These are phyloP conservation scores for Aspergillus indologenus DNA, from an alignment of 495 filamentous ascomycete species.

Conservation along the genomic window DNA sequence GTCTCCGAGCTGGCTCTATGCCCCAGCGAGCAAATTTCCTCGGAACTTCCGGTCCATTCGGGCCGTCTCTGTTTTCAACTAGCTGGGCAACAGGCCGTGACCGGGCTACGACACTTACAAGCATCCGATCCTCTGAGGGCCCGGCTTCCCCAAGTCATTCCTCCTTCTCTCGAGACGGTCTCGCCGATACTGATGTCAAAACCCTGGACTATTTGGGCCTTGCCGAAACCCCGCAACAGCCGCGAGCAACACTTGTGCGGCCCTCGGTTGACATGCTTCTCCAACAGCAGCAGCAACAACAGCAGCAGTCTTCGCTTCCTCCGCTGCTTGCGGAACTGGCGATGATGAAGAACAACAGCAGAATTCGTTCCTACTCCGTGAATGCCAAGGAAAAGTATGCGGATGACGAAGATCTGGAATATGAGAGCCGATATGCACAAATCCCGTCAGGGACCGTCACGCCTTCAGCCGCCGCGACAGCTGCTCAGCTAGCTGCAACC, in stretches of 20 bases:
- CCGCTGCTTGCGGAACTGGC: conserved; percentile 78
- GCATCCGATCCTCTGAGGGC: conserved; percentile 83
- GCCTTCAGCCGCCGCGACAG: conserved; percentile 64
- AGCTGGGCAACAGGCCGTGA: conserved; percentile 76
- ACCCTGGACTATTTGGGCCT: conserved; percentile 95
- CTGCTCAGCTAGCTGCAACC: conserved; percentile 71
- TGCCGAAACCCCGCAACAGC: conserved; percentile 86
- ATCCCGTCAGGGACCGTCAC: conserved; percentile 68
- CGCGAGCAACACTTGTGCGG: conserved; percentile 66
- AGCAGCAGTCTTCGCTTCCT: conserved; percentile 54
- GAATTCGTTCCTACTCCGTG: conserved; percentile 95
- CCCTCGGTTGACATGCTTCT: conserved; percentile 43
- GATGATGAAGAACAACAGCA: conserved; percentile 74
- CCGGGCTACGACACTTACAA: conserved; percentile 77
- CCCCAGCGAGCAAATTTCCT: conserved; percentile 76
- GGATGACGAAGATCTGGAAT: conserved; percentile 85
- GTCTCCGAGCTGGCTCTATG: conserved; percentile 92
- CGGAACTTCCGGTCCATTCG: conserved; percentile 69
- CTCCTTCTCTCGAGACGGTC: conserved; percentile 84
- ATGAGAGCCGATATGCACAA: conserved; percentile 53
- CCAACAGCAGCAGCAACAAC: conserved; percentile 57
- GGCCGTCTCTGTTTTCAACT: conserved; percentile 82
- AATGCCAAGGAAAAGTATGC: conserved; percentile 98
- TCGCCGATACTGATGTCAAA: conserved; percentile 82
- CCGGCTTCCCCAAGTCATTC: conserved; percentile 87